Percentiles rank a stretch among this genome's conserved stretches.
These are phyloP conservation scores for Puccinia coronata DNA, from an alignment of 1,284 basidiomycete genomes.

Conservation along the genomic window DNA sequence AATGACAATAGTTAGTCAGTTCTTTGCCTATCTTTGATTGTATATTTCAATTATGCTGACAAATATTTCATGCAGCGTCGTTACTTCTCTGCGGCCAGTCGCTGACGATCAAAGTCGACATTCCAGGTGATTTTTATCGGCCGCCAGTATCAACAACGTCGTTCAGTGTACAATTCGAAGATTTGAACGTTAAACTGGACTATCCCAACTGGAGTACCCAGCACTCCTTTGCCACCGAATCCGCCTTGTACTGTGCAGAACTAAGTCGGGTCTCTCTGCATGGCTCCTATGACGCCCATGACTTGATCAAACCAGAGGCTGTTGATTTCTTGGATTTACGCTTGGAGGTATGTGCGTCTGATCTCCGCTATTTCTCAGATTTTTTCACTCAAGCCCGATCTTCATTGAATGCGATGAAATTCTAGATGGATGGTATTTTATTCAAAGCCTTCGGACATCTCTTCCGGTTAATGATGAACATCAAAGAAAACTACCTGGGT, in stretches of 20 bases:
- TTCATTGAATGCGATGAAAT: neutral
- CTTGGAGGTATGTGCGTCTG: constrained; percentile 65
- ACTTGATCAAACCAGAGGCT: constrained; percentile 69
- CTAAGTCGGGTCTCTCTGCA: constrained; percentile 66
- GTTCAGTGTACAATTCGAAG: constrained; percentile 68
- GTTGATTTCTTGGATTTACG: constrained; percentile 75
- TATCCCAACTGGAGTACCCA: constrained; percentile 87
- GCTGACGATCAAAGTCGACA: constrained; percentile 64
- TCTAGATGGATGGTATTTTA: constrained; percentile 62
- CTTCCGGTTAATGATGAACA: constrained; percentile 77
- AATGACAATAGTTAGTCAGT: constrained; percentile 74
- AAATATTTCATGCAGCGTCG: constrained; percentile 64
- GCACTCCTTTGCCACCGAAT: constrained; percentile 66
- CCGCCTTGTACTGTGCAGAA: constrained; percentile 64
- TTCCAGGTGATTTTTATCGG: constrained; percentile 72
- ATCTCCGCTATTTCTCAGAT: constrained; percentile 48
- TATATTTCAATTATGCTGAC: constrained; percentile 21
- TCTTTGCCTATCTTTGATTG: constrained; percentile 10
- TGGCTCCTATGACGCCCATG: constrained; percentile 74
- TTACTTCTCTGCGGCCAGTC: constrained; percentile 68
- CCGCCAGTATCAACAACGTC: constrained; percentile 71
- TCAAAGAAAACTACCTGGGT: constrained; percentile 89
- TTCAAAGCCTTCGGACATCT: constrained; percentile 81
- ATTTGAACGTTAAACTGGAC: constrained; percentile 66
- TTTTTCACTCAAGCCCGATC: constrained; percentile 7